A percentile compares a stretch with the other conserved stretches of the same genome.
phyloP scores from a whole-genome alignment of 345 rosid species.

The Bruguiera parviflora region DNA sequence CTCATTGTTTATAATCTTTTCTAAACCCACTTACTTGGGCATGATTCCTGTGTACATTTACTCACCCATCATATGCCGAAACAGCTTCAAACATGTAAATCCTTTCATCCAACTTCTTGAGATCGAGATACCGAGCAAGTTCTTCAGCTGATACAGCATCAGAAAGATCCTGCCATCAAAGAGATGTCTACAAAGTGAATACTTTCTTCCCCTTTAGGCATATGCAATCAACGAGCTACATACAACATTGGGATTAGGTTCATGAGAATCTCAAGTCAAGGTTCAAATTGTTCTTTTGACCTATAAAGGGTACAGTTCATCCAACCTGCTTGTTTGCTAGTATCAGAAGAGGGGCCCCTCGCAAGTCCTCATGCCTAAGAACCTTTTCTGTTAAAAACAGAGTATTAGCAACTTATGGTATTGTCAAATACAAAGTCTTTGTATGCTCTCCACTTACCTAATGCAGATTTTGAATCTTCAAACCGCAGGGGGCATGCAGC shows the following conservation, averaged over 20 bases:
- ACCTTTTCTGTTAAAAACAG: constrained; percentile 62
- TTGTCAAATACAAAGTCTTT: constrained; percentile 4
- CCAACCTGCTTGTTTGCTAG: constrained; percentile 94
- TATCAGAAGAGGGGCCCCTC: constrained; percentile 89
- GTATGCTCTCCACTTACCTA: constrained; percentile 42
- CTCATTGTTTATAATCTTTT: too few species aligned
- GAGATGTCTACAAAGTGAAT: constrained; percentile 5
- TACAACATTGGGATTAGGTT: neutral
- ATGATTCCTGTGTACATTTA: neutral
- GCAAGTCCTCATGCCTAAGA: constrained; percentile 91
- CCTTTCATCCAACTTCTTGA: constrained; percentile 91
- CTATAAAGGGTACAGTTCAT: neutral
- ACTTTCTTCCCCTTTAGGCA: neutral
- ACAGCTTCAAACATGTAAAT: constrained; percentile 92
- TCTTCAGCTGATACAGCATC: constrained; percentile 87
- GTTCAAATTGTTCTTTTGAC: neutral
- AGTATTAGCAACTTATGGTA: constrained; percentile 4
- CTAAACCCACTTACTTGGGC: neutral
- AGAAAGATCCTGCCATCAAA: constrained; percentile 68
- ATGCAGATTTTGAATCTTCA: constrained; percentile 92
- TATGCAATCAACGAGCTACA: neutral
- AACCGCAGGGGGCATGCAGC: constrained; percentile 91
- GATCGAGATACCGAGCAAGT: constrained; percentile 75
- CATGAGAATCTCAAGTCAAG: neutral
- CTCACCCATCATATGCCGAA: constrained; percentile 91